Conservation (phyloP, 2,329 filamentous ascomycete genomes). For the Zelopaecilomyces penicillatus region DNA sequence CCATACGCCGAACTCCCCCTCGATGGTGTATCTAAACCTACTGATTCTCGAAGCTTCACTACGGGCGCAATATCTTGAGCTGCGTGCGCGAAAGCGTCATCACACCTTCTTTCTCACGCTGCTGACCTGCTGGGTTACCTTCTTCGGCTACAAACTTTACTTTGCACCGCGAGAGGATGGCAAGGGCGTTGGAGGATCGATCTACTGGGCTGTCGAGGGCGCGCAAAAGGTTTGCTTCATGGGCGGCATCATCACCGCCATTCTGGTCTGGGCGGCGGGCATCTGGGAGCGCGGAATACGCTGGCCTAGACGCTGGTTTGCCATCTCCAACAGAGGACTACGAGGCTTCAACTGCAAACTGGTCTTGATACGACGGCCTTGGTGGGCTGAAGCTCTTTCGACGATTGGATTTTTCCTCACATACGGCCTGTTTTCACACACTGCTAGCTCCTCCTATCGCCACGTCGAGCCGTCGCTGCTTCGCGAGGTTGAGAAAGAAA, state of each 20-base stretch:
- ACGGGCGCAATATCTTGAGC: constrained; percentile 83
- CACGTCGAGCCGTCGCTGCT: constrained; percentile 60
- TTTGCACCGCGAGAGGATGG: constrained; percentile 95
- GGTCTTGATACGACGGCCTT: constrained; percentile 74
- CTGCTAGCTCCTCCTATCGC: constrained; percentile 62
- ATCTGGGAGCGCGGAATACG: constrained; percentile 93
- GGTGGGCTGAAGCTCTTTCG: constrained; percentile 70
- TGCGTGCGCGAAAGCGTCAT: constrained; percentile 79
- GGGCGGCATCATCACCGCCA: constrained; percentile 77
- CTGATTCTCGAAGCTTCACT: constrained; percentile 93
- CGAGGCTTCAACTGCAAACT: constrained; percentile 94
- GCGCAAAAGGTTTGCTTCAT: constrained; percentile 86
- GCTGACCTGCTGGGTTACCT: constrained; percentile 69
- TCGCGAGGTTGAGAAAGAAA: constrained; percentile 51
- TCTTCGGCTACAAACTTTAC: constrained; percentile 86
- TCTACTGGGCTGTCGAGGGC: constrained; percentile 94
- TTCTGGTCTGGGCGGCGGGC: constrained; percentile 87
- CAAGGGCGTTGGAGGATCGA: constrained; percentile 78
- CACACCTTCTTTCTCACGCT: constrained; percentile 87
- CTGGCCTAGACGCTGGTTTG: constrained; percentile 89
- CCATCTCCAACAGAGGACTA: constrained; percentile 79
- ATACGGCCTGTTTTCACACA: constrained; percentile 62
- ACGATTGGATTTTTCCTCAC: constrained; percentile 71
- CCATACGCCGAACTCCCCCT: constrained; percentile 78
- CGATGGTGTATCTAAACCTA: constrained; percentile 96